Evolutionary conservation across 495 filamentous ascomycete genomes (phyloP), one percentile per base, ranked within the genome.

Genomic region (Talaromyces trachyspermus): DNA sequence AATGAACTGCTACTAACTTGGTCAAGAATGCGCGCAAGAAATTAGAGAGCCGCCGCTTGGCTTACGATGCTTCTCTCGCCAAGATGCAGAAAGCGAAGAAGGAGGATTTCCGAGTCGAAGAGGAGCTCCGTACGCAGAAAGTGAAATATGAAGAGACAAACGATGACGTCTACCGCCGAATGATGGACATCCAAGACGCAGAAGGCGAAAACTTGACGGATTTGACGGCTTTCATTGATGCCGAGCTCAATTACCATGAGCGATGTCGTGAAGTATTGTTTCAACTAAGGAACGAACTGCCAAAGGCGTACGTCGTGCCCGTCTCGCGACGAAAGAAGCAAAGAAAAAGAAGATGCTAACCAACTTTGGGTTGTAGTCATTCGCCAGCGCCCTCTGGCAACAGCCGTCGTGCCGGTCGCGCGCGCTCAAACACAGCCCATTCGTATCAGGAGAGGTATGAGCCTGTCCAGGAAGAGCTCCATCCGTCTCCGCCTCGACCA

Each of bases 61-160:
- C 89, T 29, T 97, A 95, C 58, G 92, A 98, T 63, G 82, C 92
- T 11, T 89, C 87, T 43, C 78, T 88, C 11, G 77, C 81, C 22
- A 98, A 97, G 72, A 86, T 94, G 77, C 85, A 95, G 56, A 97
- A 95, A 58, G 80, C 80, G 8, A 96, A 95, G 72, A 85, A 80
- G 52, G 91, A 97, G 50, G 89, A 98, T 60, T 95, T 89, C 69
- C 77, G 86, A 38, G 76, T 92, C 41, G 89, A 98, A 65, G 94
- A 98, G 62, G 91, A 98, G 62, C 76, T 95, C 42, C 83, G 94
- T 49, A 77, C 80, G 11, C 85, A 95, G 59, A 95, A 95, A 58
- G 85, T 87, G 49, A 98, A 96, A 63, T 98, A 95, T 57, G 92
- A 95, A 56, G 94, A 97, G 63, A 85, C 88, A 5, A 95, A 79